phyloP scores from a whole-genome alignment of 208 protist genomes.

The Crithidia mellificae region DNA sequence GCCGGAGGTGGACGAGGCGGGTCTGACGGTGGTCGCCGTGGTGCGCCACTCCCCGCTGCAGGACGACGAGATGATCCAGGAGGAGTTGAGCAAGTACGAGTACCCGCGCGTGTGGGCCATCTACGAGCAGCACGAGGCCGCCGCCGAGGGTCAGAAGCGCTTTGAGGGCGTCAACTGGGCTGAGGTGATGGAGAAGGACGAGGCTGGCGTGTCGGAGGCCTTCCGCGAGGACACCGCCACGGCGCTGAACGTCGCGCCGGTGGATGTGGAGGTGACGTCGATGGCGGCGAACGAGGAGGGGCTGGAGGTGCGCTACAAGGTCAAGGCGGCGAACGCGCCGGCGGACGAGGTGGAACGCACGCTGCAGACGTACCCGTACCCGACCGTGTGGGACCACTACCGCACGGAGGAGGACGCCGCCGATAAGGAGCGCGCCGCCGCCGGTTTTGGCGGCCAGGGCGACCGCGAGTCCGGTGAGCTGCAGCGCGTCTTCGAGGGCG shows the following conservation, averaged over 20 bases:
- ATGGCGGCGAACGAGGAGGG: constrained; percentile 28
- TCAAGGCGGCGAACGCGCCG: constrained; percentile 28
- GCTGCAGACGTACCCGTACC: constrained; percentile 40
- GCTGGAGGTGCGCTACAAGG: constrained; percentile 36
- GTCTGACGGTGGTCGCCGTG: constrained; percentile 30
- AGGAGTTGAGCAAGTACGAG: constrained; percentile 30
- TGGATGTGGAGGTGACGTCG: constrained; percentile 27
- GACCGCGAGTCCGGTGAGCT: constrained; percentile 37
- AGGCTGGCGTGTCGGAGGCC: constrained; percentile 28
- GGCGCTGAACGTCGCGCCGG: constrained; percentile 21
- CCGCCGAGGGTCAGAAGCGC: constrained; percentile 23
- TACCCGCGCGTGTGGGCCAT: constrained; percentile 50
- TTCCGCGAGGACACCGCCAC: constrained; percentile 43
- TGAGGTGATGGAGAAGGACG: constrained; percentile 35
- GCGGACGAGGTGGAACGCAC: constrained; percentile 22
- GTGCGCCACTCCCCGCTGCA: constrained; percentile 28
- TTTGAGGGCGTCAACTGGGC: constrained; percentile 63
- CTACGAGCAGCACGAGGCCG: constrained; percentile 40
- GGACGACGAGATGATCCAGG: constrained; percentile 35
- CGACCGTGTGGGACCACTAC: constrained; percentile 41
- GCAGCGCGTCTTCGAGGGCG: constrained; percentile 48
- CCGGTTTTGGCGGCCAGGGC: constrained; percentile 20
- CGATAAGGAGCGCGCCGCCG: constrained; percentile 10
- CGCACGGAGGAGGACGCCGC: too few species aligned
- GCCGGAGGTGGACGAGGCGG: constrained; percentile 20